phyloP scores from a whole-genome alignment of 2,329 filamentous ascomycete species.

The Fusarium haematococcum region DNA sequence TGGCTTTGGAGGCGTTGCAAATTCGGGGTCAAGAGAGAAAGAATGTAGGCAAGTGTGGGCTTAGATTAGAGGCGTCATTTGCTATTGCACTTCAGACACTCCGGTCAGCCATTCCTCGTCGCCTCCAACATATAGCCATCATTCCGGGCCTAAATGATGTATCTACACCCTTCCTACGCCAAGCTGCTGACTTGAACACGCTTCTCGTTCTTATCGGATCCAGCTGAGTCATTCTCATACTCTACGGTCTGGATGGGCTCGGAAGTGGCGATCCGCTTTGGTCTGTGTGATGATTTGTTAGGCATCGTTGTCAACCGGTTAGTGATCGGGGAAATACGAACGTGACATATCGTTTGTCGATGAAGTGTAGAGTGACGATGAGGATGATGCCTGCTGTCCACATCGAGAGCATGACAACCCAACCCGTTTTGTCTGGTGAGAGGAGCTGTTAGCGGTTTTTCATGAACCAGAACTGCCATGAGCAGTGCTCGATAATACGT shows the following conservation, averaged over 20 bases:
- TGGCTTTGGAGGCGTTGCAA: no score
- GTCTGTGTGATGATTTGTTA: not conserved
- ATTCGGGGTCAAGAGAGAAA: no score
- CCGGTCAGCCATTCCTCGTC: not conserved
- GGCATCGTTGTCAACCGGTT: fast-evolving
- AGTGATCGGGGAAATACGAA: not conserved
- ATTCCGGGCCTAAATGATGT: fast-evolving
- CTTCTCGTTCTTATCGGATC: not conserved
- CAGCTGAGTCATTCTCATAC: not conserved
- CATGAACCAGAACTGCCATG: no score
- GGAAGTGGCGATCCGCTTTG: not conserved
- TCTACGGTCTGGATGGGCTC: not conserved
- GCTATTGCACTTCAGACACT: no score
- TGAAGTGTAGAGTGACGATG: not conserved
- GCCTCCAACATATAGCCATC: not conserved
- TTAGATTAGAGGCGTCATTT: no score
- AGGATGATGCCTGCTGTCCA: not conserved
- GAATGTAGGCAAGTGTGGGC: no score
- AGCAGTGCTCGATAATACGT: not conserved
- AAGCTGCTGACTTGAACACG: not conserved
- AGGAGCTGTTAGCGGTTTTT: no score
- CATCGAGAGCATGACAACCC: not conserved
- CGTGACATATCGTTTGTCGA: constrained; percentile 3
- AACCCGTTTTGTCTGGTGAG: not conserved
- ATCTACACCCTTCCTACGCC: not conserved